phyloP scores from a whole-genome alignment of 1,284 basidiomycete species.

The Ceratobasidium papillatum region DNA sequence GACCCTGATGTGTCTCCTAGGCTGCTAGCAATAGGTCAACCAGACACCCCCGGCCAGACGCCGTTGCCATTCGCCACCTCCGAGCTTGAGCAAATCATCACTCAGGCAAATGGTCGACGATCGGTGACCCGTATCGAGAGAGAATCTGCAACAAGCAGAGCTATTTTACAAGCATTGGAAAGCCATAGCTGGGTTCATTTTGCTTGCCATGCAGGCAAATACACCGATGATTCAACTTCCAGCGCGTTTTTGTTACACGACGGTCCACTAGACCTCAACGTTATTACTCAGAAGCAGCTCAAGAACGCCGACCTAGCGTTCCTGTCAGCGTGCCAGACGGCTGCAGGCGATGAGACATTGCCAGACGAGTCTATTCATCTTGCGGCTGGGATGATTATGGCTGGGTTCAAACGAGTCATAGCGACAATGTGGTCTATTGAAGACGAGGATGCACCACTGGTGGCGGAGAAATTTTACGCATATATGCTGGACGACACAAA shows the following conservation, averaged over 20 bases:
- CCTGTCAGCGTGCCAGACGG: not conserved
- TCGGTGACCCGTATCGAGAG: no score
- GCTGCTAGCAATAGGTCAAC: no score
- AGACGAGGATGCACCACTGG: not conserved
- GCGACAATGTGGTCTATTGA: not conserved
- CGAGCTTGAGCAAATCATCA: no score
- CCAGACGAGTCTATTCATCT: constrained; percentile 14
- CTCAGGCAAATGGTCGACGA: no score
- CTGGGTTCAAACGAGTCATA: not conserved
- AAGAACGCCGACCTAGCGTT: constrained; percentile 3
- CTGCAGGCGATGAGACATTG: not conserved
- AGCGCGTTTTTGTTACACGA: not conserved
- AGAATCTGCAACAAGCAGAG: no score
- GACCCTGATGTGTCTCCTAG: no score
- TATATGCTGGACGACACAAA: not conserved
- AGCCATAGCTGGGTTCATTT: constrained; percentile 19
- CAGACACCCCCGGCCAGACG: no score
- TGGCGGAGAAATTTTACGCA: not conserved
- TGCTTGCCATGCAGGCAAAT: not conserved
- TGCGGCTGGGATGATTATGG: not conserved
- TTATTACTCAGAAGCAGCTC: not conserved
- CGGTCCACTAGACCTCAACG: not conserved
- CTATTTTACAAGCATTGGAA: no score
- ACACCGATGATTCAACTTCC: not conserved
- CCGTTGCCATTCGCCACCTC: no score